Base-by-base conservation (phyloP, 208 protist species). In the Leishmania arabica region DNA sequence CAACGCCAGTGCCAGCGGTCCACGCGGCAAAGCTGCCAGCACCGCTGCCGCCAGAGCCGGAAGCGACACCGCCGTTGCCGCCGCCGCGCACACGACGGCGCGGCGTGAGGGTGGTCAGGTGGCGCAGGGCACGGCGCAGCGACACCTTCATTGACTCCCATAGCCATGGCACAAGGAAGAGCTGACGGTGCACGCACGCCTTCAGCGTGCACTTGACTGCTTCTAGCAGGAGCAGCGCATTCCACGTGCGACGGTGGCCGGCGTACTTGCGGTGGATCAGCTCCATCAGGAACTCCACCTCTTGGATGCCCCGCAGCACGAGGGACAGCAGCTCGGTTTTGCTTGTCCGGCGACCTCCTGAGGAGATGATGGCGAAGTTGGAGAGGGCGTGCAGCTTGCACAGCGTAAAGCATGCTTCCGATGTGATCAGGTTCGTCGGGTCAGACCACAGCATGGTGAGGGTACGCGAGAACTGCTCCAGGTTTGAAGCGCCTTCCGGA, bases 151-250 rank as follows among this genome's bases (percentile, higher is more conserved):
- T 62, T 5, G 91, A 90, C 34, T 81, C 81, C 87, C 88, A 95
- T 49, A 96, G 83, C 87, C 88, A 96, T 58, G 90, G 90, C 13
- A 93, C 80, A 19, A 95, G 82, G 53, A 95, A 93, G n/a, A 95
- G 75, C 65, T 93, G 91, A 21, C 84, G 82, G 82, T 95, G 91
- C 42, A 93, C 88, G 34, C 89, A 87, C 34, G 88, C 40, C 78
- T 91, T 90, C 5, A 95, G 79, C 3, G 86, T n/a, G 75, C 88
- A 92, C 87, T 96, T 96, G 15, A 95, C 66, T 1, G 81, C 72
- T 77, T 96, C 84, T 7, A 96, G 85, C 34, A 84, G 69, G n/a
- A 95, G 78, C 69, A 95, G 75, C 37, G 81, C 81, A 60, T 93
- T 89, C 90, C 93, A 96, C 51, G 90, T 84, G 58, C 47, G 37